These are phyloP conservation scores for Vigna hirtella DNA, from an alignment of 306 rosid genomes.

Conservation along the genomic window DNA sequence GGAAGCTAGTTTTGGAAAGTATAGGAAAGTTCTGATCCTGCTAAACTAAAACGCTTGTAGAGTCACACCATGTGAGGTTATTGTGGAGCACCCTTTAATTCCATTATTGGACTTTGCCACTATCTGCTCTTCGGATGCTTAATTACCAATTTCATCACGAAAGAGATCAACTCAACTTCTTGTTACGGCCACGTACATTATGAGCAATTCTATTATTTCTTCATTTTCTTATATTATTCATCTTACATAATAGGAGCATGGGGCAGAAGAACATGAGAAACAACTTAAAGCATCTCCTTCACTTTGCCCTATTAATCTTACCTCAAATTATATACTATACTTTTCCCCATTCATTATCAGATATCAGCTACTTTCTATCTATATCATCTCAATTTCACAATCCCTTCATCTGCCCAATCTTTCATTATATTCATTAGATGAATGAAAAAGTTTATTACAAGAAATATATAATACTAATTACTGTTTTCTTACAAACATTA, in stretches of 20 bases:
- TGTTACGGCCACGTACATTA: not conserved
- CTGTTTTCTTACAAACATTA: too few species aligned
- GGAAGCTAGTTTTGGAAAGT: slow-evolving; percentile 44
- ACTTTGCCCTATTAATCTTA: not conserved
- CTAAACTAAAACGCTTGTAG: slow-evolving; percentile 47
- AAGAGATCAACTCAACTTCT: not conserved
- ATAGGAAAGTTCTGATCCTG: slow-evolving; percentile 49
- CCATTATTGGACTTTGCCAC: slow-evolving; percentile 40
- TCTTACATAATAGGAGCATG: not conserved
- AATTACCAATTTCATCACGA: slow-evolving; percentile 29
- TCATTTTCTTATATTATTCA: not conserved
- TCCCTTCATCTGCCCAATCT: not conserved
- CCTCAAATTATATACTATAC: not conserved
- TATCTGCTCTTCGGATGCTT: slow-evolving; percentile 10
- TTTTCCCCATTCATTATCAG: not conserved
- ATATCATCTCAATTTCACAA: not conserved
- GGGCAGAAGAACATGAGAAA: not conserved
- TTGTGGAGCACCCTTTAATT: slow-evolving; percentile 46
- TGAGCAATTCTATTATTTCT: not conserved
- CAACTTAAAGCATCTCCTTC: not conserved
- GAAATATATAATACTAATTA: too few species aligned
- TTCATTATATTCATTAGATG: too few species aligned
- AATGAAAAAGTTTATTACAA: too few species aligned
- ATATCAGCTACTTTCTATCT: not conserved
- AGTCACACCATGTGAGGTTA: slow-evolving; percentile 52